Evolutionary conservation across 371 early-diverging fungal species (phyloP).

Genomic region (Parasitella parasitica): DNA sequence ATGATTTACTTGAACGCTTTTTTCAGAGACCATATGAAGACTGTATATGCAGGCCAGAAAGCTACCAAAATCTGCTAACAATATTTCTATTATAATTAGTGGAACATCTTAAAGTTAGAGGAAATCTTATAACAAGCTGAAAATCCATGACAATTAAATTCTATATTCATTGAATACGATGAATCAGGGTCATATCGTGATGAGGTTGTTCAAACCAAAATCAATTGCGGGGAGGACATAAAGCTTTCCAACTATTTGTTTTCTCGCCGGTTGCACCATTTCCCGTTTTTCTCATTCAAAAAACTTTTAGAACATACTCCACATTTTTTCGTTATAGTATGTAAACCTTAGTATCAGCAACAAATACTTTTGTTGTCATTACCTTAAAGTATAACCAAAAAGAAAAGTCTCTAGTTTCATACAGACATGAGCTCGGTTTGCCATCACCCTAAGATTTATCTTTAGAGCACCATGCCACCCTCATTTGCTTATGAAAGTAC

Average conservation of each 20-base stretch:
- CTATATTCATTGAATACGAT: background rate
- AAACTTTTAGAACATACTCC: slow-evolving; percentile 6
- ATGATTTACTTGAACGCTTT: no score
- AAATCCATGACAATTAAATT: slow-evolving; percentile 1
- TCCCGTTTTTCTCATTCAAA: no score
- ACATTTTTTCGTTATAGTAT: slow-evolving; percentile 32
- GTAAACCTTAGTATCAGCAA: slow-evolving; percentile 10
- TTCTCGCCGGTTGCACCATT: slow-evolving; percentile 25
- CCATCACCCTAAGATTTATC: no score
- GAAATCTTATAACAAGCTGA: background rate
- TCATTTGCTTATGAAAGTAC: no score
- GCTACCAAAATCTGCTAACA: background rate
- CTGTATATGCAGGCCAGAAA: slow-evolving; percentile 7
- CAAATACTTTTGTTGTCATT: no score
- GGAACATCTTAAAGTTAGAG: slow-evolving; percentile 1
- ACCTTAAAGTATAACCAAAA: no score
- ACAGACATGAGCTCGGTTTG: no score
- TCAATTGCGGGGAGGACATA: background rate
- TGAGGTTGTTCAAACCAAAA: background rate
- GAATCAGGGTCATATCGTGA: slow-evolving; percentile 1
- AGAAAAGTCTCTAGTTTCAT: no score
- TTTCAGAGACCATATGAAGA: no score
- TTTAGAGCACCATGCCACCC: no score
- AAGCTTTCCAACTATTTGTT: slow-evolving; percentile 11
- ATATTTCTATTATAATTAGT: background rate